A percentile compares a stretch with the other conserved stretches of the same genome.
Evolutionary conservation across 176 grass and related monocot genomes (phyloP).

Genomic region (Avena eriantha): DNA sequence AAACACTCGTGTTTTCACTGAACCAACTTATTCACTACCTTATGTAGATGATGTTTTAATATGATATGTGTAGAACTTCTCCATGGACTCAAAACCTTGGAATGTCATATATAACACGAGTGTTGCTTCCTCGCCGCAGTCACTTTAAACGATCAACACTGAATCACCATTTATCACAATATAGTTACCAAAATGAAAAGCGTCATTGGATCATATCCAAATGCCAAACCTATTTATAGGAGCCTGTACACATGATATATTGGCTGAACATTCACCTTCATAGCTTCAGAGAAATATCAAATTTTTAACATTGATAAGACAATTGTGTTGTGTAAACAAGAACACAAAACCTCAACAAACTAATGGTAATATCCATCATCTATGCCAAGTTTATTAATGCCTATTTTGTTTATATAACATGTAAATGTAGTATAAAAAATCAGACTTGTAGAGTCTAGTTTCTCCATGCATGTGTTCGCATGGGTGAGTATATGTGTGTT

Average conservation of each 20-base stretch:
- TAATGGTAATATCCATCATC: neutral
- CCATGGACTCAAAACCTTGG: neutral
- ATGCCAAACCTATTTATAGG: neutral
- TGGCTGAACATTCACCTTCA: neutral
- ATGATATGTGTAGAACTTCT: neutral
- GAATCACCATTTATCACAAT: neutral
- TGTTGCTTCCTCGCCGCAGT: neutral
- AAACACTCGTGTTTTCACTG: neutral
- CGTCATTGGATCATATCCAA: neutral
- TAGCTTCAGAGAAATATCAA: neutral
- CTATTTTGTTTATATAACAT: no score
- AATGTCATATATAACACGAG: neutral
- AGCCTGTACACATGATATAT: neutral
- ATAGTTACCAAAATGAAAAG: neutral
- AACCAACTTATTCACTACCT: neutral
- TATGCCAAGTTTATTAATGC: neutral
- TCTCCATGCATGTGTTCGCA: no score
- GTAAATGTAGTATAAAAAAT: no score
- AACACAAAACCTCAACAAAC: neutral
- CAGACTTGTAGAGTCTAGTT: no score
- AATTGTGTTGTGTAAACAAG: neutral
- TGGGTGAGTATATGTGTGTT: no score
- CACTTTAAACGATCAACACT: neutral
- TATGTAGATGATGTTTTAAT: neutral
- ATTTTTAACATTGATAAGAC: neutral